Evolutionary conservation across 768 basidiomycete genomes (phyloP).

Genomic region (Thelephora ganbajun): DNA sequence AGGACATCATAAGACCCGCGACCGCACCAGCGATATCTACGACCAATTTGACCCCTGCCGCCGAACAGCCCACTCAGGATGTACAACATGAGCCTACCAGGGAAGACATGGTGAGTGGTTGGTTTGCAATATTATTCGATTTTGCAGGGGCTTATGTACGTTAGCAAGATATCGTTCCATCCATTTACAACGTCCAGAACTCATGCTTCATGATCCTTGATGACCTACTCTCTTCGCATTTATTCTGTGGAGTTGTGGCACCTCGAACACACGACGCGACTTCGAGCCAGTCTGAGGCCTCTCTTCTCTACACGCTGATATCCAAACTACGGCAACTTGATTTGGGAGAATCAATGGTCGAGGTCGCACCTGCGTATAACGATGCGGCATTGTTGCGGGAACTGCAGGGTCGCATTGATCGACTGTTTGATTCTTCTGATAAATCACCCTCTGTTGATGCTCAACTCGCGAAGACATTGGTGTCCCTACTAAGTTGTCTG

Average conservation of each 20-base stretch:
- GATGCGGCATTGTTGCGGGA: conserved; percentile 47
- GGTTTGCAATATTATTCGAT: no score
- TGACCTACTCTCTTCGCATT: conserved; percentile 39
- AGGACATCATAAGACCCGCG: no score
- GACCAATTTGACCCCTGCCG: no score
- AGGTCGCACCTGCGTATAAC: conserved; percentile 16
- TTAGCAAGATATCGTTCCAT: conserved; percentile 51
- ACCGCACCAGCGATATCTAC: no score
- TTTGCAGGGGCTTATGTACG: no score
- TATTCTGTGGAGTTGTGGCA: no score
- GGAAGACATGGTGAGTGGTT: no score
- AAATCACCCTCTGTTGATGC: conserved; percentile 32
- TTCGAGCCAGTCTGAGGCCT: conserved; percentile 17
- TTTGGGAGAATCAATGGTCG: conserved; percentile 29
- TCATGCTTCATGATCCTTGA: conserved; percentile 66
- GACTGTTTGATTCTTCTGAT: conserved; percentile 27
- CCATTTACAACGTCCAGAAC: conserved; percentile 58
- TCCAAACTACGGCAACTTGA: conserved; percentile 43
- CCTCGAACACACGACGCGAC: conserved; percentile 38
- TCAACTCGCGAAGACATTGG: conserved; percentile 50
- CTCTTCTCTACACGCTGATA: conserved; percentile 49
- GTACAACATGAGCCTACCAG: no score
- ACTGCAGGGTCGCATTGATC: conserved; percentile 39
- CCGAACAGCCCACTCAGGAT: no score
- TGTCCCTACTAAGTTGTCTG: conserved; percentile 56